Base-by-base conservation (phyloP, 2,329 filamentous ascomycete genomes). In the Aspergillus clavatus region DNA sequence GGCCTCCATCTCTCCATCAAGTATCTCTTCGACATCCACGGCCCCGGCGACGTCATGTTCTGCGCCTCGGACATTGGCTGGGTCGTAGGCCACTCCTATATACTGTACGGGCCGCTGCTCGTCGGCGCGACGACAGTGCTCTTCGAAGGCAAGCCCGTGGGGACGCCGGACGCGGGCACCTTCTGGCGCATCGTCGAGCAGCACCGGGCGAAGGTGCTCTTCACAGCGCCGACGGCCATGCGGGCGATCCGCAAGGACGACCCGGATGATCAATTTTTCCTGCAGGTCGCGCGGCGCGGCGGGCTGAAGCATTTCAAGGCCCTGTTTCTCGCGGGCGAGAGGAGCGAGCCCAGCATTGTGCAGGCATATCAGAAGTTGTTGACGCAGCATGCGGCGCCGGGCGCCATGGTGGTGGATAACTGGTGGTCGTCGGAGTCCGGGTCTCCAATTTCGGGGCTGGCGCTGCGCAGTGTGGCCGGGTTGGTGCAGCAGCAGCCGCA, bases 131-230 rank as follows among this genome's bases (percentile, higher is more conserved):
- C 89, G 1, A 95, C 89, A 0, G 80, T 96, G 1, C 74, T 96
- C 0, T 96, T 89, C 65, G 90, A 96, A 69, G 91, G 90, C n/a
- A 96, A 96, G 55, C 90, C 90, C 0, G 76, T 95, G 10, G 89
- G 89, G 4, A 95, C 89, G 0, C 90, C 90, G 0, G 83, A 95
- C 57, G 86, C 89, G 0, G 85, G 87, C 5, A 85, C 86, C 0
- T 93, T 96, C 63, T 97, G 90, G 90, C 77, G 89, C 2, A 81
- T 95, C 14, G 69, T 94, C 3, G 84, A 89, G 53, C 86, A 94
- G 57, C 85, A 96, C 72, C 84, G 84, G 58, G 89, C 94, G 43
- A 94, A 87, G 50, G 79, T 81, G 5, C 74, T 95, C 56, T 95
- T 87, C 63, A 95, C 90, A 0, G 91, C 90, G 0, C 90, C 90